A percentile compares a stretch with the other conserved stretches of the same genome.
These are phyloP conservation scores for Phytophthora pisi DNA, from an alignment of 352 stramenopile species.

Conservation along the genomic window DNA sequence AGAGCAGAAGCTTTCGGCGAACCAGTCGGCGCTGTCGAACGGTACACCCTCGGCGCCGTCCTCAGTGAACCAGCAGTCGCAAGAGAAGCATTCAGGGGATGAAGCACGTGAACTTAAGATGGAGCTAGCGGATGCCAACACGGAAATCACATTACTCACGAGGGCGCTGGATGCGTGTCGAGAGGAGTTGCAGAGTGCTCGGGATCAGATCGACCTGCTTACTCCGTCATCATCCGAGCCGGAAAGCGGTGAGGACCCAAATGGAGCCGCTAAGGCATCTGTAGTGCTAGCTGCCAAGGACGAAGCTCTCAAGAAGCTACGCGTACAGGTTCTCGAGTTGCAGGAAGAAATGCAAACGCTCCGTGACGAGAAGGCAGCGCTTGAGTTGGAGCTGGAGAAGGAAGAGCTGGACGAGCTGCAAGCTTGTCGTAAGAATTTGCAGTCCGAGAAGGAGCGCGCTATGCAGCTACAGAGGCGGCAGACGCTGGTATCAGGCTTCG, in stretches of 20 bases:
- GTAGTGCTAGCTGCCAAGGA: slow-evolving; percentile 28
- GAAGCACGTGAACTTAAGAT: slow-evolving; percentile 30
- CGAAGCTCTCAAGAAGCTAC: slow-evolving; percentile 36
- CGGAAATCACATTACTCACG: slow-evolving; percentile 30
- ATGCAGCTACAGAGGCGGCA: slow-evolving; percentile 49
- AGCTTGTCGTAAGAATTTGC: slow-evolving; percentile 35
- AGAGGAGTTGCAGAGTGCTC: slow-evolving; percentile 29
- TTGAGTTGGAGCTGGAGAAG: slow-evolving; percentile 35
- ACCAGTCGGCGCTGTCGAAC: background rate
- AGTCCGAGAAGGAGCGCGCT: slow-evolving; percentile 44
- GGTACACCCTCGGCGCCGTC: background rate
- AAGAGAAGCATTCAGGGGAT: slow-evolving; percentile 18
- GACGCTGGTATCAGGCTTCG: slow-evolving; percentile 44
- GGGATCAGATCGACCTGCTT: slow-evolving; percentile 20
- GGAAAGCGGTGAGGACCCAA: slow-evolving; percentile 26
- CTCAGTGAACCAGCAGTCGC: background rate
- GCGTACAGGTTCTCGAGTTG: slow-evolving; percentile 29
- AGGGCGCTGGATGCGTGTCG: slow-evolving; percentile 27
- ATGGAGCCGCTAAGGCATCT: slow-evolving; percentile 11
- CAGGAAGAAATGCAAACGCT: slow-evolving; percentile 39
- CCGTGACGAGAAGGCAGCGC: slow-evolving; percentile 35
- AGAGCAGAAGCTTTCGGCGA: background rate
- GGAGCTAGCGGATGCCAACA: slow-evolving; percentile 33
- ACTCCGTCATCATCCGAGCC: slow-evolving; percentile 20
- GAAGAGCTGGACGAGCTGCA: slow-evolving; percentile 44